Evolutionary conservation across 768 basidiomycete species (phyloP).

Genomic region (Coprinopsis cinerea): DNA sequence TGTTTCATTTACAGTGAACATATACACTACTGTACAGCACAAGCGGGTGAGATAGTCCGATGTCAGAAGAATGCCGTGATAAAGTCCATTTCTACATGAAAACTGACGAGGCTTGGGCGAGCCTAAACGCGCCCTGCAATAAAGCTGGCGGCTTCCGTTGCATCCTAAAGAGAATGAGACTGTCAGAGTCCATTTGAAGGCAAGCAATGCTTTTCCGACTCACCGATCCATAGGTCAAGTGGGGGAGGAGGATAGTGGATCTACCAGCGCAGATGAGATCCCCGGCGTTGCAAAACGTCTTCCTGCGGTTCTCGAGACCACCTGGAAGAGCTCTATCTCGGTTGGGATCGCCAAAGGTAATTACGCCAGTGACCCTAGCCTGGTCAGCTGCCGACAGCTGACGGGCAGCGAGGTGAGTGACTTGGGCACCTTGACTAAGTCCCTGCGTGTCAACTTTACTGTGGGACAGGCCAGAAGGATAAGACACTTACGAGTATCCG

Average conservation of each 20-base stretch:
- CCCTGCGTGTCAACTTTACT: too few species aligned
- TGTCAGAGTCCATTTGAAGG: too few species aligned
- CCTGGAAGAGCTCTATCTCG: slow-evolving; percentile 24
- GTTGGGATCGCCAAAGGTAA: slow-evolving; percentile 32
- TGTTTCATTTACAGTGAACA: too few species aligned
- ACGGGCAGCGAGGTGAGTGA: slow-evolving; percentile 31
- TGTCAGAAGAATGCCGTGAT: too few species aligned
- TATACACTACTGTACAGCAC: too few species aligned
- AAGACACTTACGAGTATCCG: slow-evolving; percentile 15
- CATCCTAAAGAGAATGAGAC: too few species aligned
- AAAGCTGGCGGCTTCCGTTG: too few species aligned
- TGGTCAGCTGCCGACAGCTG: slow-evolving; percentile 24
- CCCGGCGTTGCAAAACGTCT: slow-evolving; percentile 25
- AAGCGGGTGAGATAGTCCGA: too few species aligned
- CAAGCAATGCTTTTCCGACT: too few species aligned
- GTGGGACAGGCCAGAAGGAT: not conserved
- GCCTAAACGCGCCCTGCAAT: too few species aligned
- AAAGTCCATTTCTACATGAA: too few species aligned
- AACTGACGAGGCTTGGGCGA: too few species aligned
- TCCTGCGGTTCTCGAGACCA: slow-evolving; percentile 19
- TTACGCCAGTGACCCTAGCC: slow-evolving; percentile 23
- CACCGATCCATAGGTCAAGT: slow-evolving; percentile 21
- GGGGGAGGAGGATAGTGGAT: slow-evolving; percentile 17
- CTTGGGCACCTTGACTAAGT: slow-evolving; percentile 28
- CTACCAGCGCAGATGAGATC: slow-evolving; percentile 28